Base-by-base conservation (phyloP, 805 yeast genomes). In the Clavispora fructus region DNA sequence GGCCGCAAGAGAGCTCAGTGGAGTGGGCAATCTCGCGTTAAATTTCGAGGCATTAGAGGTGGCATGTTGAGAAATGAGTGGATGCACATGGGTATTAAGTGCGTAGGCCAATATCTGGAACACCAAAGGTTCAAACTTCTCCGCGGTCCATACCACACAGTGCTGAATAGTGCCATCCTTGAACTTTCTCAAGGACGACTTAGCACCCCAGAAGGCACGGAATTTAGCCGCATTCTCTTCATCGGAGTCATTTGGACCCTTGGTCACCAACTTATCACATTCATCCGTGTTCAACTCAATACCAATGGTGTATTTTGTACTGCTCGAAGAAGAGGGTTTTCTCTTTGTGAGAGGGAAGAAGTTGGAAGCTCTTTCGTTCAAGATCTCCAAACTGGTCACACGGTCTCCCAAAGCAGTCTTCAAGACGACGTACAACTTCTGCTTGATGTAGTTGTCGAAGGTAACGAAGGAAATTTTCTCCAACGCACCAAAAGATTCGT, bases 141-240 rank as follows among this genome's bases (percentile, higher is more conserved):
- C 54, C 6, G 78, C 69, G 5, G 78, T 68, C 98, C 98, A 94
- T 28, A 90, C 85, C 46, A 94, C 95, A 62, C 96, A 87, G 65
- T 94, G 95, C 51, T 81, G 83, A 49, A 94, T 90, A 4, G 85
- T 74, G 33, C 97, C 97, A 65, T 94, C 96, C 60, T 87, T 90
- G 70, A 92, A 94, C 62, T 94, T 80, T 71, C 99, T 81, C 46
- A 94, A 73, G 12, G 94, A 87, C 0, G 95, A 82, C 53, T 80
- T 84, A 9, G 77, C 60, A 10, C 97, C 97, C 99, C 99, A 94
- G 60, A 94, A 91, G 6, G 79, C 68, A 54, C 86, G 79, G 69
- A 94, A 94, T 45, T 76, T 73, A 7, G 77, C 69, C 13, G 75
- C 81, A 37, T 69, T 68, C 29, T 80, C 85, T 35, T 78, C 74